Evolutionary conservation across 1,284 basidiomycete species (phyloP).

Genomic region (Boletus albobrunnescens): DNA sequence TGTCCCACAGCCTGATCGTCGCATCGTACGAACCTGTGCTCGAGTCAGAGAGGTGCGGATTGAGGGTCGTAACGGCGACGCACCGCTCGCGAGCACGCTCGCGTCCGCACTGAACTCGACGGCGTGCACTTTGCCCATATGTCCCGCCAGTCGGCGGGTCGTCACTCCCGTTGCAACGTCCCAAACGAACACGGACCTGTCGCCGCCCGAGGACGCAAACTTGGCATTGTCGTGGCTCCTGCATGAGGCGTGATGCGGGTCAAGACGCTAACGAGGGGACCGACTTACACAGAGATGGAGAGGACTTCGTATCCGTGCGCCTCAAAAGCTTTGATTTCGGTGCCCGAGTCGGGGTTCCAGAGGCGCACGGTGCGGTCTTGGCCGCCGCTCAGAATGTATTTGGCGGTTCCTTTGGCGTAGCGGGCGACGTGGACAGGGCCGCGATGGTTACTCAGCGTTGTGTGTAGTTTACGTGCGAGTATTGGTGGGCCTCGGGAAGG

Average conservation of each 20-base stretch:
- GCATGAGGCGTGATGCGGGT: background rate
- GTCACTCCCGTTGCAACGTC: conserved; percentile 88
- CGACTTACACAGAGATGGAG: conserved; percentile 72
- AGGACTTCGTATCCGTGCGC: conserved; percentile 95
- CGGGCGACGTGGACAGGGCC: conserved; percentile 81
- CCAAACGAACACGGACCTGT: conserved; percentile 91
- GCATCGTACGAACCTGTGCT: conserved; percentile 78
- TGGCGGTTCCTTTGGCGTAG: conserved; percentile 81
- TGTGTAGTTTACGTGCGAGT: conserved; percentile 59
- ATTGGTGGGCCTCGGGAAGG: conserved; percentile 59
- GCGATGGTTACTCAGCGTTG: conserved; percentile 60
- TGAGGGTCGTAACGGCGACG: background rate
- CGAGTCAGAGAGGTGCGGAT: background rate
- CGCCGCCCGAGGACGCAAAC: conserved; percentile 92
- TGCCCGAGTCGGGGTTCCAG: conserved; percentile 83
- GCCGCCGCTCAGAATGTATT: conserved; percentile 88
- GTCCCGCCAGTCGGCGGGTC: conserved; percentile 78
- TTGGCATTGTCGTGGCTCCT: conserved; percentile 91
- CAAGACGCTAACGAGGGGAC: background rate
- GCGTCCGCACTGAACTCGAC: conserved; percentile 90
- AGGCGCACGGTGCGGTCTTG: conserved; percentile 86
- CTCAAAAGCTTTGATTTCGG: conserved; percentile 86
- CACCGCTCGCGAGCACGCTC: conserved; percentile 82
- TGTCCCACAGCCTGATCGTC: conserved; percentile 85
- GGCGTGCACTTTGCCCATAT: conserved; percentile 85